Evolutionary conservation across 2,329 filamentous ascomycete genomes (phyloP).

Genomic region (Fonsecaea monophora): DNA sequence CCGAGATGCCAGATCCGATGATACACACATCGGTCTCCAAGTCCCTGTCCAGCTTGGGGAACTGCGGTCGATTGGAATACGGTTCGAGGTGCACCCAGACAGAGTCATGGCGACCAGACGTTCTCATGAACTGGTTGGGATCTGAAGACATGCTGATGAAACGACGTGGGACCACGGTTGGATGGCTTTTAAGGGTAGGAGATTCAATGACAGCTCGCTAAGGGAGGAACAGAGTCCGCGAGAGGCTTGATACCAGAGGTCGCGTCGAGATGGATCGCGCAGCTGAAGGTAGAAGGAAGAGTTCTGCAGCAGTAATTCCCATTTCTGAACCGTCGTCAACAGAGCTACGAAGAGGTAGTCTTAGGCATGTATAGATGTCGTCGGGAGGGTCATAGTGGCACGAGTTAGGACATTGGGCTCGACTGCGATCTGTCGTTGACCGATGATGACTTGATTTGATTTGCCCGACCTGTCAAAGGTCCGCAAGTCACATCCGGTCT

Average conservation of each 20-base stretch:
- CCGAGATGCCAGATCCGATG: constrained; percentile 61
- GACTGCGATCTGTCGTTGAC: background rate
- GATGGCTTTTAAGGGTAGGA: background rate
- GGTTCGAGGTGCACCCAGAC: constrained; percentile 62
- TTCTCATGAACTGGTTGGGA: constrained; percentile 48
- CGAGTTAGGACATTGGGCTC: background rate
- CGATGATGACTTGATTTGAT: constrained; percentile 1
- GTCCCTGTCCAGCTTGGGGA: constrained; percentile 52
- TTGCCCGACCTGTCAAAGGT: constrained; percentile 4
- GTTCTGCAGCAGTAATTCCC: constrained; percentile 2
- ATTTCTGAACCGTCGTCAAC: background rate
- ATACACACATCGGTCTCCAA: constrained; percentile 59
- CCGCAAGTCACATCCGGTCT: constrained; percentile 2
- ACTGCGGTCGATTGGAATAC: constrained; percentile 54
- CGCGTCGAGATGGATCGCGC: background rate
- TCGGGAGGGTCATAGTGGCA: background rate
- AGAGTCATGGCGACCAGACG: constrained; percentile 59
- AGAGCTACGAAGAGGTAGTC: background rate
- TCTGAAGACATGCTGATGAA: constrained; percentile 11
- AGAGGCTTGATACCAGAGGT: background rate
- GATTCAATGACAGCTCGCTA: background rate
- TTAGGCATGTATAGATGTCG: background rate
- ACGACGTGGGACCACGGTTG: background rate
- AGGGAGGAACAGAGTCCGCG: background rate
- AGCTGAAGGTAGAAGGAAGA: background rate